phyloP scores from a whole-genome alignment of 441 rosid species.

The Pelargonium fulgidum region DNA sequence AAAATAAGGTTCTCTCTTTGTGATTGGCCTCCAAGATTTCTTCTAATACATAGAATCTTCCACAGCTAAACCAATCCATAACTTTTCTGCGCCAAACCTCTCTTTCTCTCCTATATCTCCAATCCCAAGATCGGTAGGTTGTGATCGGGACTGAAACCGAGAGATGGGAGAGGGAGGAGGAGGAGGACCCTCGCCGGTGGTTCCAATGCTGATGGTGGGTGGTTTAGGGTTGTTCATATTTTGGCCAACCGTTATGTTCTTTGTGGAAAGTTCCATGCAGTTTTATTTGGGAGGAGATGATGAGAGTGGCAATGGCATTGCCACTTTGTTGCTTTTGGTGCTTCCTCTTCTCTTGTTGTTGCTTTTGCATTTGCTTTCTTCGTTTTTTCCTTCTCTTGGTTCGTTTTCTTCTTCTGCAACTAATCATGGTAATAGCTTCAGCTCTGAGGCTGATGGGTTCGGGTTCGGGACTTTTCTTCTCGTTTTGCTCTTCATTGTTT shows the following conservation, averaged over 20 bases:
- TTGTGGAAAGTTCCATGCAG: slow-evolving; percentile 19
- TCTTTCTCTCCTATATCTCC: not conserved
- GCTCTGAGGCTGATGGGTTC: slow-evolving; percentile 27
- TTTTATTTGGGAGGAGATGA: slow-evolving; percentile 16
- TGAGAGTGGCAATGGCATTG: not conserved
- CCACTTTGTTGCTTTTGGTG: slow-evolving; percentile 16
- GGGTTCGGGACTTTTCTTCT: slow-evolving; percentile 39
- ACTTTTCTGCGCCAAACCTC: slow-evolving; percentile 17
- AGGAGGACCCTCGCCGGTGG: slow-evolving; percentile 44
- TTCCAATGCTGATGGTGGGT: slow-evolving; percentile 40
- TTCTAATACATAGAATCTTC: not conserved
- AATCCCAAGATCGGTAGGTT: not conserved
- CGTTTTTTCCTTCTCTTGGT: slow-evolving; percentile 12
- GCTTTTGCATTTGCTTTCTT: slow-evolving; percentile 24
- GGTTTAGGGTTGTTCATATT: slow-evolving; percentile 29
- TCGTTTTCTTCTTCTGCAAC: not conserved
- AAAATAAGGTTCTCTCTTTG: not conserved
- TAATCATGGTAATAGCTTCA: slow-evolving; percentile 6
- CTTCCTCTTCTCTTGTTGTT: slow-evolving; percentile 23
- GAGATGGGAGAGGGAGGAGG: slow-evolving; percentile 15
- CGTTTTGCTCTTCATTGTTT: slow-evolving; percentile 29
- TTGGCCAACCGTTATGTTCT: slow-evolving; percentile 25
- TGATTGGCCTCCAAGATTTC: slow-evolving; percentile 20
- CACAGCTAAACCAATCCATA: slow-evolving; percentile 25
- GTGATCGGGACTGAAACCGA: not conserved